Conservation (phyloP, 2,329 filamentous ascomycete genomes). For the Diaporthe humulicola region DNA sequence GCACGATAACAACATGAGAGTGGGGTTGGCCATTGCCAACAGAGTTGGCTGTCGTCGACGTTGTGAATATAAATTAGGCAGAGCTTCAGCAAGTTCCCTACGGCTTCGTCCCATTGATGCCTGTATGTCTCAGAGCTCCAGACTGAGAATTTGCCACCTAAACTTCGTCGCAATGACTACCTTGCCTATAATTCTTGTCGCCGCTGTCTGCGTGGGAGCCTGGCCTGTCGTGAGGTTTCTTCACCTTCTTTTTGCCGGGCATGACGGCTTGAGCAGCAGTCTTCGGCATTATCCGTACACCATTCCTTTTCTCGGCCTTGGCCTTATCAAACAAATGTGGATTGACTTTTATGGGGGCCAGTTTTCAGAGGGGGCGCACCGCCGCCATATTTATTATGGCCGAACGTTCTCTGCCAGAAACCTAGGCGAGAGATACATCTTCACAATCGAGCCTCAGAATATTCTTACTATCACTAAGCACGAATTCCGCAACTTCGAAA, state of each 20-base stretch:
- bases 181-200: neutral
- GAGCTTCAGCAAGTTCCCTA: neutral
- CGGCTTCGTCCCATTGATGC: neutral
- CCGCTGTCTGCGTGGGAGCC: neutral
- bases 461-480: slow-evolving; percentile 27
- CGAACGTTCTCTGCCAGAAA: slow-evolving; percentile 29
- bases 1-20: too few relatives aligned
- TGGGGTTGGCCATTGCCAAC: neutral
- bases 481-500: slow-evolving; percentile 29
- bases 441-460: slow-evolving; percentile 39
- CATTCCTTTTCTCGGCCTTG: slow-evolving; percentile 19
- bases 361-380: slow-evolving; percentile 31
- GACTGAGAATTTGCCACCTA: neutral
- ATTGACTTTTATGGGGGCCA: slow-evolving; percentile 29
- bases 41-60: too few relatives aligned
- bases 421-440: slow-evolving; percentile 5
- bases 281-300: slow-evolving; percentile 32
- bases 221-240: neutral
- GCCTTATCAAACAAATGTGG: slow-evolving; percentile 20
- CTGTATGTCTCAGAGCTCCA: slow-evolving; percentile 1
- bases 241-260: neutral
- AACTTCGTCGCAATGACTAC: neutral
- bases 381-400: slow-evolving; percentile 28
- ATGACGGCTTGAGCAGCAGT: too few relatives aligned
- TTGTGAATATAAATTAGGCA: neutral